Base-by-base conservation (phyloP, 164 flowering plant genomes). In the Dillenia suffruticosa region DNA sequence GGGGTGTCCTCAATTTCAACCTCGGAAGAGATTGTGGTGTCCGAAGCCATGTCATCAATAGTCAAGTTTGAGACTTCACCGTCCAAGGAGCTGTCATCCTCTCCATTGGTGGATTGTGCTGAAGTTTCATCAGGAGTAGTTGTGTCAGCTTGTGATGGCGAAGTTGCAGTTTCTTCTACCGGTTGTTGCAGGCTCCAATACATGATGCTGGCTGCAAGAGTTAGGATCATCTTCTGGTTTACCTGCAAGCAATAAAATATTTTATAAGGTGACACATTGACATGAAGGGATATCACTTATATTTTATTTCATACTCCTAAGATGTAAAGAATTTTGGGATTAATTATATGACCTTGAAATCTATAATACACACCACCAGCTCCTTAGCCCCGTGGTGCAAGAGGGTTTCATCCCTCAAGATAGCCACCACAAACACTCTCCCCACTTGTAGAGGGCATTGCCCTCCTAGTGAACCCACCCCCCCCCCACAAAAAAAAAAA, bases 151-250 rank as follows among this genome's bases (percentile, higher is more conserved):
- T 81, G 70, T 16, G 75, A 58, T 5, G 73, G 70, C 15, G 78
- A 74, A 47, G 71, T 59, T 1, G 76, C 83, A 0, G 76, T 56
- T 5, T 74, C 84, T 19, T 81, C 84, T 9, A 47, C 72, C 1
- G 74, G 74, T 61, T 83, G 88, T 63, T 83, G 90, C 50, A 92
- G 79, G 71, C 94, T 84, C 98, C 98, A 92, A 68, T 85, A 89
- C 98, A 92, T 89, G 57, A 92, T 81, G 74, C 98, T 84, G 59
- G 97, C 96, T 12, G 92, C 77, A 14, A 92, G 68, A 46, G 87
- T 83, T 13, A 92, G 85, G 57, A 92, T 82, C 98, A 92, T 92
- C 82, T 89, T 92, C 74, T 83, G 92, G 76, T 89, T 92, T 56
- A 89, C 98, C 98, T 89, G 87, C 46, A 58, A 64, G 40, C 40